A percentile compares a stretch with the other conserved stretches of the same genome.
phyloP scores from a whole-genome alignment of 495 filamentous ascomycete genomes.

The Cairneyella variabilis region DNA sequence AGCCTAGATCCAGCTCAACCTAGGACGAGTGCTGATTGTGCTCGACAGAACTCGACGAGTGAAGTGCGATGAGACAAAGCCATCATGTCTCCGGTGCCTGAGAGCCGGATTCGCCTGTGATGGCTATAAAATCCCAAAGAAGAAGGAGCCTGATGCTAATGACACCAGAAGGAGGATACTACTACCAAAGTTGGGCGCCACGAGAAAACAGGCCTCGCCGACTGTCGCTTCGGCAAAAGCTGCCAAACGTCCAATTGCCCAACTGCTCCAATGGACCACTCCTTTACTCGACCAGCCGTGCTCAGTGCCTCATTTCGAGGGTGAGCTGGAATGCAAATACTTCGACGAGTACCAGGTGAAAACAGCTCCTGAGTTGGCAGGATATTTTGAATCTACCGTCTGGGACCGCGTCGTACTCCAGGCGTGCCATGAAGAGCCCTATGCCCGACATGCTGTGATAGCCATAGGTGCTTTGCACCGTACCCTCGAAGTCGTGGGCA shows the following conservation, averaged over 20 bases:
- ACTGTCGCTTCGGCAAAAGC: background rate
- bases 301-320: constrained; percentile 16
- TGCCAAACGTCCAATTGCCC: too few species aligned
- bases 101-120: constrained; percentile 12
- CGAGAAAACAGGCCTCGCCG: too few species aligned
- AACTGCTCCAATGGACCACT: too few species aligned
- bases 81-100: constrained; percentile 4
- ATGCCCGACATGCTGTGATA: constrained; percentile 16
- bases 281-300: background rate
- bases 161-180: too few species aligned
- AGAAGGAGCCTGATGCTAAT: too few species aligned
- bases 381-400: constrained; percentile 39
- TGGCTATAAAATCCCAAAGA: constrained; percentile 11
- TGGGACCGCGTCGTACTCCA: constrained; percentile 44
- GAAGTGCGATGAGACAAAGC: constrained; percentile 24
- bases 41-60: constrained; percentile 8
- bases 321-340: background rate
- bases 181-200: too few species aligned
- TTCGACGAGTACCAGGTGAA: constrained; percentile 39
- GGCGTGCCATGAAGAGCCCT: constrained; percentile 9
- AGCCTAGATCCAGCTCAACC: too few species aligned
- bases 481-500: background rate
- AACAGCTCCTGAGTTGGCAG: constrained; percentile 40
- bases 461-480: constrained; percentile 14
- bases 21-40: too few species aligned